Conservation (phyloP, 768 basidiomycete genomes). For the Mrakia blollopis region DNA sequence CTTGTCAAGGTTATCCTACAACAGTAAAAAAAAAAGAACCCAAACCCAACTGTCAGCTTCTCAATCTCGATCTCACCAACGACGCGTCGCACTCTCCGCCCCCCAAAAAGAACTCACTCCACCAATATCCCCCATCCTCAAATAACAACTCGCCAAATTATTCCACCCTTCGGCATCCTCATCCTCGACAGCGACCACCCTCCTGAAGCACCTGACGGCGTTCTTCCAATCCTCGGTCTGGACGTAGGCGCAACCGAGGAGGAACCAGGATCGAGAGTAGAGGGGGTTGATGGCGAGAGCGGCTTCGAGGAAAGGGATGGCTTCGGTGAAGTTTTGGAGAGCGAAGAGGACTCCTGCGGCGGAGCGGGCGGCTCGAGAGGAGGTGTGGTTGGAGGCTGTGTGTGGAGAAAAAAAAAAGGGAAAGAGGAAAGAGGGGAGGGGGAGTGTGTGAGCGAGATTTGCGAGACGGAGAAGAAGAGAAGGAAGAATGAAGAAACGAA, state of each 20-base stretch:
- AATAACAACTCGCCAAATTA: constrained; percentile 89
- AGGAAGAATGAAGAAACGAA: constrained; percentile 46
- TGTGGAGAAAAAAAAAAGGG: neutral
- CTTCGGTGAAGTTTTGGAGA: constrained; percentile 57
- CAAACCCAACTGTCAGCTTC: neutral
- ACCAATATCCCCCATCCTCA: constrained; percentile 61
- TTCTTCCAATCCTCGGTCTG: constrained; percentile 77
- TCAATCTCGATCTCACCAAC: neutral
- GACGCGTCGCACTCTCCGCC: too few species aligned
- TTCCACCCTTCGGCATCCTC: constrained; percentile 99
- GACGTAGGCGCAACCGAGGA: constrained; percentile 86
- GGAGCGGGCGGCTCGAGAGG: constrained; percentile 85
- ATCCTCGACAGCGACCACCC: constrained; percentile 86
- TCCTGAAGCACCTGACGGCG: constrained; percentile 72
- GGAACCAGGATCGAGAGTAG: constrained; percentile 84
- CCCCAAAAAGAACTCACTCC: constrained; percentile 23
- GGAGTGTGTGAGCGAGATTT: neutral
- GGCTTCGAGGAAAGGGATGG: constrained; percentile 61
- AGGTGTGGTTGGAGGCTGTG: constrained; percentile 60
- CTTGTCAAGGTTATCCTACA: constrained; percentile 28
- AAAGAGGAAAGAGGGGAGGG: neutral
- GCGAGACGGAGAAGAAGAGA: neutral
- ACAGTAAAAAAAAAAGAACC: neutral
- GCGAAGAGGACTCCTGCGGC: constrained; percentile 80
- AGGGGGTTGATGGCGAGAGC: constrained; percentile 88